These are phyloP conservation scores for Capsella rubella DNA, from an alignment of 441 rosid species.

Conservation along the genomic window DNA sequence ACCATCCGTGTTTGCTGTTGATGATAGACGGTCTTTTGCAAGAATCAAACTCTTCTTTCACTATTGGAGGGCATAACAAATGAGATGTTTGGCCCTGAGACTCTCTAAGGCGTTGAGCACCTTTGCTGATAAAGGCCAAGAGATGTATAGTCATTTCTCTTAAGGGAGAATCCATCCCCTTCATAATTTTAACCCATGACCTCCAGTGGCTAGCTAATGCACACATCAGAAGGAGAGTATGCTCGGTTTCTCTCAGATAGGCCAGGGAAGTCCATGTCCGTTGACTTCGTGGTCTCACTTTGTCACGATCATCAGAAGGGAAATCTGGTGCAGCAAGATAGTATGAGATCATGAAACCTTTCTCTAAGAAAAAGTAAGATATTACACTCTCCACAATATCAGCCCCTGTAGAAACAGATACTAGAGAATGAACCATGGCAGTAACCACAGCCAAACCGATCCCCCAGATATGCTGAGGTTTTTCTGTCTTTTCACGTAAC, in stretches of 20 bases:
- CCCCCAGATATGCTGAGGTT: slow-evolving; percentile 77
- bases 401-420: slow-evolving; percentile 54
- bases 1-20: slow-evolving; percentile 86
- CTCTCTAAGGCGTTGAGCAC: slow-evolving; percentile 75
- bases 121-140: slow-evolving; percentile 87
- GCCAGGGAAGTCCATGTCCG: slow-evolving; percentile 70
- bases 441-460: slow-evolving; percentile 84
- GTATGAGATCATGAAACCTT: slow-evolving; percentile 68
- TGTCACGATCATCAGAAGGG: slow-evolving; percentile 68
- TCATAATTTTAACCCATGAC: slow-evolving; percentile 78
- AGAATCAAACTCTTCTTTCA: slow-evolving; percentile 74
- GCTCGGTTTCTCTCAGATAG: slow-evolving; percentile 85
- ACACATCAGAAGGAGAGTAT: slow-evolving; percentile 86
- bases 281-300: slow-evolving; percentile 73
- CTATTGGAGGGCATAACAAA: slow-evolving; percentile 68
- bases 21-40: slow-evolving; percentile 67
- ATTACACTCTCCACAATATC: slow-evolving; percentile 68
- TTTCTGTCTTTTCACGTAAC: slow-evolving; percentile 58
- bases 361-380: slow-evolving; percentile 78
- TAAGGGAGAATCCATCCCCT: slow-evolving; percentile 75
- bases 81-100: slow-evolving; percentile 56
- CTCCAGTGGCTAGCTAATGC: slow-evolving; percentile 71
- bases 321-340: slow-evolving; percentile 78
- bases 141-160: slow-evolving; percentile 89
- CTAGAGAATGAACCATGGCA: slow-evolving; percentile 83